Conservation (phyloP, 305 asterid genomes). For the Lippia alba region DNA sequence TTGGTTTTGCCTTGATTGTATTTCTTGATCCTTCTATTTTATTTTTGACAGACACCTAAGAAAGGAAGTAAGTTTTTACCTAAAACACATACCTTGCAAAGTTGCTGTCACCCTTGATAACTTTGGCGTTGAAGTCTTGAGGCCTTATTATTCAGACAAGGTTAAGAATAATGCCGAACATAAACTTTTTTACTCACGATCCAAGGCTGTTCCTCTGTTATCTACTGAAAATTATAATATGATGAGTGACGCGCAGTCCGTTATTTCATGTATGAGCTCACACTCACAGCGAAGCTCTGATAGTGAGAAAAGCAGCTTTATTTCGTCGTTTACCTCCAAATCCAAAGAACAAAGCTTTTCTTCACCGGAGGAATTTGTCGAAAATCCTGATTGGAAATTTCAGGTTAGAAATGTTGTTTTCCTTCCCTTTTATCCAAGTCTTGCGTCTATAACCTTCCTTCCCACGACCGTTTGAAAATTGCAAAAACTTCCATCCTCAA, state of each 20-base stretch:
- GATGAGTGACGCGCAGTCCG: slow-evolving; percentile 38
- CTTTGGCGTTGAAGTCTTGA: slow-evolving; percentile 51
- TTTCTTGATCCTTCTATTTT: not conserved
- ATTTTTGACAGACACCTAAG: slow-evolving; percentile 57
- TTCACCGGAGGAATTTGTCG: slow-evolving; percentile 41
- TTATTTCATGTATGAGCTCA: slow-evolving; percentile 43
- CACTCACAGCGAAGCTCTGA: slow-evolving; percentile 46
- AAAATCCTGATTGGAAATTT: slow-evolving; percentile 40
- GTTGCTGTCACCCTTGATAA: slow-evolving; percentile 60
- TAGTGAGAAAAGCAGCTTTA: slow-evolving; percentile 36
- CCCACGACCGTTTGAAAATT: too few relatives aligned
- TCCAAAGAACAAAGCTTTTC: slow-evolving; percentile 42
- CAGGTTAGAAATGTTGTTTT: slow-evolving; percentile 47
- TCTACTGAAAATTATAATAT: slow-evolving; percentile 34
- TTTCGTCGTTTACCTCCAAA: slow-evolving; percentile 27
- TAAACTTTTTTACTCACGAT: slow-evolving; percentile 52
- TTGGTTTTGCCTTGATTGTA: slow-evolving; percentile 1
- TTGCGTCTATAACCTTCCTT: too few relatives aligned
- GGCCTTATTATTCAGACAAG: slow-evolving; percentile 45
- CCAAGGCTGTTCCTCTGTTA: slow-evolving; percentile 51
- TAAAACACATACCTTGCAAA: slow-evolving; percentile 68
- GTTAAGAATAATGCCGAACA: slow-evolving; percentile 45
- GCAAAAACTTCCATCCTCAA: too few relatives aligned
- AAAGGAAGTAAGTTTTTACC: slow-evolving; percentile 64
- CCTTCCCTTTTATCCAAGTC: not conserved